Conservation (phyloP, 768 basidiomycete species). For the Tulasnella sp. region DNA sequence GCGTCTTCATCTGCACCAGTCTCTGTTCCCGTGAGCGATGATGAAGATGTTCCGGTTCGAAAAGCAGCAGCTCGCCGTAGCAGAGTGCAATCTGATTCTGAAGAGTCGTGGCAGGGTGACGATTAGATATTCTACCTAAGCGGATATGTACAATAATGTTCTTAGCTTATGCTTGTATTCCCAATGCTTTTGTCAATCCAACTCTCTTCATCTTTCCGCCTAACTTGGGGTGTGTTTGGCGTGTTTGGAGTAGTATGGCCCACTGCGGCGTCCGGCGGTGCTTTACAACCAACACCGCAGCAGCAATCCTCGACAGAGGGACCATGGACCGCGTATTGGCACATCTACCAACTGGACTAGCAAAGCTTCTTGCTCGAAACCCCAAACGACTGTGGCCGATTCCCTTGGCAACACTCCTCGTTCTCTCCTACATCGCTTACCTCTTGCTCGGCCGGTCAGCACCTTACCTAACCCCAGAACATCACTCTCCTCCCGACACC, state of each 20-base stretch:
- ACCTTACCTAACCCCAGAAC: neutral
- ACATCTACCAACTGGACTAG: neutral
- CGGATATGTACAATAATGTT: neutral
- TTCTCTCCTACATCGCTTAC: neutral
- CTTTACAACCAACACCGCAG: too few relatives aligned
- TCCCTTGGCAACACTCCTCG: neutral
- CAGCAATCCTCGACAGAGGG: too few relatives aligned
- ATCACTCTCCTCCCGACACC: neutral
- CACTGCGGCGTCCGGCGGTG: neutral
- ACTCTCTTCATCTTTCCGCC: neutral
- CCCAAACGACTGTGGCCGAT: constrained; percentile 2
- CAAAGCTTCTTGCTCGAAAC: neutral
- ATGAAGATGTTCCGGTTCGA: constrained; percentile 23
- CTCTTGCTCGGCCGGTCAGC: neutral
- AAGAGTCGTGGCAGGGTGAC: constrained; percentile 6
- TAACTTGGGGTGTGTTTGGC: neutral
- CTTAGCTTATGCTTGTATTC: constrained; percentile 4
- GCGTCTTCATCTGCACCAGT: constrained; percentile 5
- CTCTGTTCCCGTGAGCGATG: constrained; percentile 26
- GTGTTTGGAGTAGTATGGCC: neutral
- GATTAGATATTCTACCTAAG: neutral
- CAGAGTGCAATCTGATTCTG: neutral
- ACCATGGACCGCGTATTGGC: neutral
- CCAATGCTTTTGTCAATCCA: neutral
- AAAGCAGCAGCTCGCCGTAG: neutral